These are phyloP conservation scores for Phytophthora podocarpi DNA, from an alignment of 352 stramenopile genomes.

Conservation along the genomic window DNA sequence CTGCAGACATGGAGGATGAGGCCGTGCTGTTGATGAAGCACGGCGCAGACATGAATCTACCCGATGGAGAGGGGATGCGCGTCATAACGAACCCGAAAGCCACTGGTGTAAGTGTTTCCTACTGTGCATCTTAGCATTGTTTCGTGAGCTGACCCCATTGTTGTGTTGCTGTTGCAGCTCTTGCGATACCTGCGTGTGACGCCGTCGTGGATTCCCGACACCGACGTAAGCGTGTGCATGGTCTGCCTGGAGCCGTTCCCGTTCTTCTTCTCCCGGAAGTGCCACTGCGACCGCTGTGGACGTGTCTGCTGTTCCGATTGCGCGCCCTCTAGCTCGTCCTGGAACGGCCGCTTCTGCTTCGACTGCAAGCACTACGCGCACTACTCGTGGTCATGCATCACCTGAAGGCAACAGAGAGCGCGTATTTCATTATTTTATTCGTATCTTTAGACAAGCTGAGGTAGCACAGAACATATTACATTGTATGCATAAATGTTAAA, in stretches of 20 bases:
- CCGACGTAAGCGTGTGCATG: constrained; percentile 68
- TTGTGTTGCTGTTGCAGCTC: constrained; percentile 36
- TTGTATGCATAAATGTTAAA: constrained; percentile 17
- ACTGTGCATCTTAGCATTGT: not conserved
- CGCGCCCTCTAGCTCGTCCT: constrained; percentile 65
- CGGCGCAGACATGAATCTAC: constrained; percentile 74
- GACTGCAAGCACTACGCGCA: constrained; percentile 81
- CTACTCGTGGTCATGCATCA: constrained; percentile 30
- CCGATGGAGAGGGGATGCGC: constrained; percentile 59
- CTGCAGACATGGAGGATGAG: constrained; percentile 65
- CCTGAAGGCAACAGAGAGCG: not conserved
- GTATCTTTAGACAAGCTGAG: constrained; percentile 20
- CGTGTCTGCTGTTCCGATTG: constrained; percentile 83
- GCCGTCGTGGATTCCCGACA: constrained; percentile 68
- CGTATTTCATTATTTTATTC: constrained; percentile 26
- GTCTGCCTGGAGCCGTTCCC: constrained; percentile 72
- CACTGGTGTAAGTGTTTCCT: constrained; percentile 50
- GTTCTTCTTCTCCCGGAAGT: constrained; percentile 75
- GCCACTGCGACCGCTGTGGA: constrained; percentile 75
- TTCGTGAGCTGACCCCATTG: not conserved
- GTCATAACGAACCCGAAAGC: constrained; percentile 65
- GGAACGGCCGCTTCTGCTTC: constrained; percentile 78
- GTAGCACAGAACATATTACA: not conserved
- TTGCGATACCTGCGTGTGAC: constrained; percentile 60
- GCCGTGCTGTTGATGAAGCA: constrained; percentile 63